Evolutionary conservation across 2,329 filamentous ascomycete genomes (phyloP).

Genomic region (Xenoacremonium recifei): DNA sequence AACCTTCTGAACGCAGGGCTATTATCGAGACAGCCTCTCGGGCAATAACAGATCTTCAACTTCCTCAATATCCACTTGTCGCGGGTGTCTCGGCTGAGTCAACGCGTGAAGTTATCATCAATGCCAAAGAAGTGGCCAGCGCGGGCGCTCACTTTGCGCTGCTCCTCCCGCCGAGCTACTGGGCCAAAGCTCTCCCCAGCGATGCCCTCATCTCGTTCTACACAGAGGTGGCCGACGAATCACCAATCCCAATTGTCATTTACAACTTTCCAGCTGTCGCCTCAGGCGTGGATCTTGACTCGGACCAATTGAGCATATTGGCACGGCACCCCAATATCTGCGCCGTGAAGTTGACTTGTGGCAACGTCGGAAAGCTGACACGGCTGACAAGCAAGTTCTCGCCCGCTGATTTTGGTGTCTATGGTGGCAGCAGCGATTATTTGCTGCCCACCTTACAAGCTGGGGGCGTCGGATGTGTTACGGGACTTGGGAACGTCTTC

Average conservation of each 20-base stretch:
- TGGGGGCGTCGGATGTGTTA: slow-evolving; percentile 42
- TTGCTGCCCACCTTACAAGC: slow-evolving; percentile 38
- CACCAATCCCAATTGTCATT: slow-evolving; percentile 64
- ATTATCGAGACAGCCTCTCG: slow-evolving; percentile 42
- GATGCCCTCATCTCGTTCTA: slow-evolving; percentile 63
- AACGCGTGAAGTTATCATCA: slow-evolving; percentile 62
- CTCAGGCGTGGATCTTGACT: slow-evolving; percentile 63
- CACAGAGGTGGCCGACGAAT: slow-evolving; percentile 57
- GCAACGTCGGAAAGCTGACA: slow-evolving; percentile 68
- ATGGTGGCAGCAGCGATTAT: slow-evolving; percentile 44
- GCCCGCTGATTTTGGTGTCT: slow-evolving; percentile 40
- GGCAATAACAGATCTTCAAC: too few relatives aligned
- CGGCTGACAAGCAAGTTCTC: slow-evolving; percentile 45
- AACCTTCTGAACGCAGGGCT: slow-evolving; percentile 36
- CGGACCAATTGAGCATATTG: slow-evolving; percentile 58
- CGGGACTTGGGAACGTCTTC: slow-evolving; percentile 46
- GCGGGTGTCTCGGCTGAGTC: too few relatives aligned
- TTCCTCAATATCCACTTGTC: too few relatives aligned
- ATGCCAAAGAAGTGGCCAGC: slow-evolving; percentile 63
- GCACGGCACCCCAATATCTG: slow-evolving; percentile 64
- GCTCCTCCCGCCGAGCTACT: slow-evolving; percentile 75
- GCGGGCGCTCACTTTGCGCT: slow-evolving; percentile 72
- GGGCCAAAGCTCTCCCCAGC: slow-evolving; percentile 52
- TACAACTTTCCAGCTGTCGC: slow-evolving; percentile 69
- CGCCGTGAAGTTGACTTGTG: slow-evolving; percentile 67